A percentile compares a stretch with the other conserved stretches of the same genome.
These are phyloP conservation scores for Pleurotus salmoneostramineus DNA, from an alignment of 768 basidiomycete genomes.

Conservation along the genomic window DNA sequence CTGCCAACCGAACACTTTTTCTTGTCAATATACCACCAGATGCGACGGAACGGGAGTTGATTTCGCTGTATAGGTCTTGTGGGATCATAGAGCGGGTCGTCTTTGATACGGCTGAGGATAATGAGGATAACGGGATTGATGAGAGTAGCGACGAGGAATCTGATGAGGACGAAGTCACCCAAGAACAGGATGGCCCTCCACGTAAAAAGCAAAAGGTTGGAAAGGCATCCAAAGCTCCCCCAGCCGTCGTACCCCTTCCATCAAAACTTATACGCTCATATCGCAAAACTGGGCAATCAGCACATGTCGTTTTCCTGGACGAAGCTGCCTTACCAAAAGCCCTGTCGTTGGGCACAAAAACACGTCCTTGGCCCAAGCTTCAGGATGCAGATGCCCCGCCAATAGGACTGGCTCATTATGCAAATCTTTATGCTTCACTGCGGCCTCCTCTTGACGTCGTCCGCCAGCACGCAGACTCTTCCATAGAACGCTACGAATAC, in stretches of 20 bases:
- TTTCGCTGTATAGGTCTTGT: conserved; percentile 69
- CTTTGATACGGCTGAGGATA: conserved; percentile 52
- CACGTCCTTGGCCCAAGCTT: conserved; percentile 59
- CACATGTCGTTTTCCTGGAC: conserved; percentile 73
- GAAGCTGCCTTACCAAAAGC: conserved; percentile 66
- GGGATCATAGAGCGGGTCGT: conserved; percentile 76
- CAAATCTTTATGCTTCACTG: conserved; percentile 53
- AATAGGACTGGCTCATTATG: conserved; percentile 71
- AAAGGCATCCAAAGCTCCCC: conserved; percentile 30
- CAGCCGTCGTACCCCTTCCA: conserved; percentile 62
- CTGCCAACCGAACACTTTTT: conserved; percentile 74
- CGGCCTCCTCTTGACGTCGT: conserved; percentile 75
- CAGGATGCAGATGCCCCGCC: conserved; percentile 40
- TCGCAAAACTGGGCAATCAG: conserved; percentile 60
- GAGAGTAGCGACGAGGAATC: conserved; percentile 34
- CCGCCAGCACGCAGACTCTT: conserved; percentile 75
- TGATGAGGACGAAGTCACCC: conserved; percentile 30
- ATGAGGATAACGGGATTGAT: not conserved
- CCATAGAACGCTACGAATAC: conserved; percentile 75
- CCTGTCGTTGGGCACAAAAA: conserved; percentile 48
- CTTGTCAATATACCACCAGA: conserved; percentile 89
- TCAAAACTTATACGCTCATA: conserved; percentile 45
- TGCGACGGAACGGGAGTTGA: conserved; percentile 76
- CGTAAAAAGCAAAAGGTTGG: conserved; percentile 36
- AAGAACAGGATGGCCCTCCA: conserved; percentile 24